Conservation (phyloP, 2,329 filamentous ascomycete genomes). For the Fusarium kyushuense region DNA sequence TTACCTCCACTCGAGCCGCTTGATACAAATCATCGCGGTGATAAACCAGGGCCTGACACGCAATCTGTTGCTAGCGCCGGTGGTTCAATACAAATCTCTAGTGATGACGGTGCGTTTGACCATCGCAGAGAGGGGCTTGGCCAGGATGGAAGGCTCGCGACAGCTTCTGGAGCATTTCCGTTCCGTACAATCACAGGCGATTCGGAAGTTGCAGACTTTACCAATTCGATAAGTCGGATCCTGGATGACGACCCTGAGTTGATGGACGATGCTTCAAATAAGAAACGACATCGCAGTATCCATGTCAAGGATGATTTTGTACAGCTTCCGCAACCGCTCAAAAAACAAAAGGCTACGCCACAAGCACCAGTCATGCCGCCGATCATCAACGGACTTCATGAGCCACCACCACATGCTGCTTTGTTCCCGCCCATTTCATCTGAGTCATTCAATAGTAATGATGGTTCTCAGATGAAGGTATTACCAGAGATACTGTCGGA, state of each 20-base stretch:
- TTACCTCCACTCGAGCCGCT: slow-evolving; percentile 66
- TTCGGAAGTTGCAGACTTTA: slow-evolving; percentile 54
- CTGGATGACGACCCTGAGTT: slow-evolving; percentile 59
- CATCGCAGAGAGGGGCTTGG: slow-evolving; percentile 40
- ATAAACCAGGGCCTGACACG: slow-evolving; percentile 48
- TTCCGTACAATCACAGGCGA: slow-evolving; percentile 58
- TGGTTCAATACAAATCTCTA: slow-evolving; percentile 34
- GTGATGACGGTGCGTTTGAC: slow-evolving; percentile 41
- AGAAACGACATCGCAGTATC: slow-evolving; percentile 65
- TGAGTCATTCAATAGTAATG: slow-evolving; percentile 64
- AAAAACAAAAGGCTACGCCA: slow-evolving; percentile 71
- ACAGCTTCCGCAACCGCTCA: slow-evolving; percentile 72
- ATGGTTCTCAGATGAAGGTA: slow-evolving; percentile 57
- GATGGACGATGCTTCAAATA: slow-evolving; percentile 61
- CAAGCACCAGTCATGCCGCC: slow-evolving; percentile 68
- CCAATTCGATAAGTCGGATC: slow-evolving; percentile 60
- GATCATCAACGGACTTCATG: slow-evolving; percentile 73
- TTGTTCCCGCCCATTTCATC: slow-evolving; percentile 74
- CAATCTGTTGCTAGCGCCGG: slow-evolving; percentile 27
- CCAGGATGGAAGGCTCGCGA: slow-evolving; percentile 45
- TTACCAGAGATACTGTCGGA: slow-evolving; percentile 57
- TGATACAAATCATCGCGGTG: slow-evolving; percentile 58
- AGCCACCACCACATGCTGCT: slow-evolving; percentile 70
- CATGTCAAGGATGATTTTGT: slow-evolving; percentile 71
- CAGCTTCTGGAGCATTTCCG: slow-evolving; percentile 50